Evolutionary conservation across 2,329 filamentous ascomycete species (phyloP).

Genomic region (Alternaria sp.): DNA sequence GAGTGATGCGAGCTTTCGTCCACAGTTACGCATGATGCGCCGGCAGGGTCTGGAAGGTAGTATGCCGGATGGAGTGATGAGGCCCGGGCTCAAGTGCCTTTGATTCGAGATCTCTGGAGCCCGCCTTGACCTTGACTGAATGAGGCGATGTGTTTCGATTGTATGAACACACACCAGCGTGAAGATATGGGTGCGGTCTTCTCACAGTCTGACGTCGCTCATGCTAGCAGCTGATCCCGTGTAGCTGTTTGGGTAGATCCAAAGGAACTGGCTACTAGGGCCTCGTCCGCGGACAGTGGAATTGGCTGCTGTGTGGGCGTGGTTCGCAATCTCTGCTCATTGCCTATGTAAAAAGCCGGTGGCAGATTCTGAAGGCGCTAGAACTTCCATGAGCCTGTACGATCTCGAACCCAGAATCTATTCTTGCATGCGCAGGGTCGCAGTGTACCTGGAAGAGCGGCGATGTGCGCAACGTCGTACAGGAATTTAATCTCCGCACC

Average conservation of each 20-base stretch:
- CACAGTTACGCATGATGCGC: not conserved
- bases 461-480: conserved; percentile 27
- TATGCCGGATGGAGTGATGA: not conserved
- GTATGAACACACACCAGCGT: not conserved
- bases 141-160: not conserved
- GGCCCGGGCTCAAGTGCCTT: not conserved
- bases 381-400: not conserved
- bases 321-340: not conserved
- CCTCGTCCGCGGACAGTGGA: not conserved
- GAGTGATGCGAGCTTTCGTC: not conserved
- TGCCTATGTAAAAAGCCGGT: not conserved
- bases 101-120: not conserved
- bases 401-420: not conserved
- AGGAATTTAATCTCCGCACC: conserved; percentile 15
- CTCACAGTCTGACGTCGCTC: not conserved
- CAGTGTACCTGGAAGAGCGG: conserved; percentile 13
- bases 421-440: not conserved
- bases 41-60: not conserved
- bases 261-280: not conserved
- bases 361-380: not conserved
- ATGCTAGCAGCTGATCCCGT: not conserved
- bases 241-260: not conserved
- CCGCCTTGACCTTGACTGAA: not conserved
- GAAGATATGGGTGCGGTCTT: not conserved
- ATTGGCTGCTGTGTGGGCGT: not conserved